Evolutionary conservation across 208 protist genomes (phyloP).

Genomic region (Acanthamoeba culbertsoni): DNA sequence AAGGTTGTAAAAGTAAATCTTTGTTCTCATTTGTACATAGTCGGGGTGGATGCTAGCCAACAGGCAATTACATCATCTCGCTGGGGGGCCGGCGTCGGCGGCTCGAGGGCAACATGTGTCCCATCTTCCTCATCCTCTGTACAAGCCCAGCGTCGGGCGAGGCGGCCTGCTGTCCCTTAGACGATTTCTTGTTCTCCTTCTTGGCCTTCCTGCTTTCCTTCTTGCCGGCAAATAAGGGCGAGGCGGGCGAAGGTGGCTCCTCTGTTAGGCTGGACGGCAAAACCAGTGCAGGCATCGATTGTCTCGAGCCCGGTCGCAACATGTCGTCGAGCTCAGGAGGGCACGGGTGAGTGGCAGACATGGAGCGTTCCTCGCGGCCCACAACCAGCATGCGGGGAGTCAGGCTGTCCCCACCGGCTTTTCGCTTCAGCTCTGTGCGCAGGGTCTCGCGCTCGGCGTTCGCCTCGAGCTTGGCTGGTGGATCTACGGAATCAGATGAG

Average conservation of each 20-base stretch:
- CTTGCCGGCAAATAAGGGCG: neutral
- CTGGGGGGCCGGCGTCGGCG: neutral
- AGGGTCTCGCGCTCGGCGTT: neutral
- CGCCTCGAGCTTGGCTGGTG: neutral
- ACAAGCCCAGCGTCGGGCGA: neutral
- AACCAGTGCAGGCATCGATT: no score
- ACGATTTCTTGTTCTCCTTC: neutral
- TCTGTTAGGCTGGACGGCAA: no score
- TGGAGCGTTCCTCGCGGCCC: neutral
- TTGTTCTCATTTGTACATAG: no score
- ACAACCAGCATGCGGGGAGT: neutral
- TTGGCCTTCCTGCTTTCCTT: neutral
- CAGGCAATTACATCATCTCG: no score
- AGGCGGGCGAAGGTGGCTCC: no score
- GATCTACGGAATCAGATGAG: neutral
- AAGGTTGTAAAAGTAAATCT: no score
- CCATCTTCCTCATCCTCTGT: constrained; percentile 36
- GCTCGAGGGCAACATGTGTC: neutral
- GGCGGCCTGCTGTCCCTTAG: neutral
- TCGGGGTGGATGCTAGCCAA: neutral
- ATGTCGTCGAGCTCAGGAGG: no score
- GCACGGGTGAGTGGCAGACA: no score
- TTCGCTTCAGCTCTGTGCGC: neutral
- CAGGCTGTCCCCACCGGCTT: neutral
- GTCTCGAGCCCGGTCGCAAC: no score